These are phyloP conservation scores for Saccharomyces hybrid DNA, from an alignment of 1,139 yeast species.

Conservation along the genomic window DNA sequence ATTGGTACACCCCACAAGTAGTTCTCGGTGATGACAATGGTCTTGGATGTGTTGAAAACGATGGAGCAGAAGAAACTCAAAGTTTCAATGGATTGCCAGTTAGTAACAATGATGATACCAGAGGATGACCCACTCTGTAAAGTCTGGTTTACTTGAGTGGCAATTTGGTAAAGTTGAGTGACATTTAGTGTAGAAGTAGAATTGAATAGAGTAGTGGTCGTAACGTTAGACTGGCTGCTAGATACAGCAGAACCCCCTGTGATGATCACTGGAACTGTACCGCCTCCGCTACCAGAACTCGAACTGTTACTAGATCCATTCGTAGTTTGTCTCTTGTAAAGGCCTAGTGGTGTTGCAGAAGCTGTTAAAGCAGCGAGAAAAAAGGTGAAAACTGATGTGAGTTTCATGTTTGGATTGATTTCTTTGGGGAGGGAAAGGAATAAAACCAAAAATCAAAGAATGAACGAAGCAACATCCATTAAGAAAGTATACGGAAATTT, in stretches of 20 bases:
- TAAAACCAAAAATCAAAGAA: not conserved
- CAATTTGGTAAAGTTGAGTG: conserved; percentile 22
- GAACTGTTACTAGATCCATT: conserved; percentile 3
- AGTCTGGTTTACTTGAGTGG: conserved; percentile 15
- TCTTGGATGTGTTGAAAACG: conserved; percentile 21
- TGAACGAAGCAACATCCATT: not conserved
- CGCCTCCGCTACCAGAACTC: conserved; percentile 1
- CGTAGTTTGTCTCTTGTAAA: conserved; percentile 2
- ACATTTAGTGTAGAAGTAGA: conserved; percentile 19
- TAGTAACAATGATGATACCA: conserved; percentile 25
- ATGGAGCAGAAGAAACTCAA: conserved; percentile 27
- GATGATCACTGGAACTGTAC: conserved; percentile 2
- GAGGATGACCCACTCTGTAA: conserved; percentile 13
- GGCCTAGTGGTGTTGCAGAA: conserved; percentile 4
- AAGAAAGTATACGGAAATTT: not conserved
- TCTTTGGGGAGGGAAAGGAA: not conserved
- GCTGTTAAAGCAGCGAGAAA: conserved; percentile 2
- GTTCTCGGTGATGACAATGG: conserved; percentile 23
- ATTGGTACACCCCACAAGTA: conserved; percentile 19
- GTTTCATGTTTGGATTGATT: not conserved
- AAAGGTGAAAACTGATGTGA: not conserved
- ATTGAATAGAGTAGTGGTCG: conserved; percentile 17
- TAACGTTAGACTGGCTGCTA: not conserved
- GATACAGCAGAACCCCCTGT: conserved; percentile 5
- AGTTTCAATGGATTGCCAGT: conserved; percentile 22